Evolutionary conservation across 768 basidiomycete species (phyloP).

Genomic region (Mycena chlorophos): DNA sequence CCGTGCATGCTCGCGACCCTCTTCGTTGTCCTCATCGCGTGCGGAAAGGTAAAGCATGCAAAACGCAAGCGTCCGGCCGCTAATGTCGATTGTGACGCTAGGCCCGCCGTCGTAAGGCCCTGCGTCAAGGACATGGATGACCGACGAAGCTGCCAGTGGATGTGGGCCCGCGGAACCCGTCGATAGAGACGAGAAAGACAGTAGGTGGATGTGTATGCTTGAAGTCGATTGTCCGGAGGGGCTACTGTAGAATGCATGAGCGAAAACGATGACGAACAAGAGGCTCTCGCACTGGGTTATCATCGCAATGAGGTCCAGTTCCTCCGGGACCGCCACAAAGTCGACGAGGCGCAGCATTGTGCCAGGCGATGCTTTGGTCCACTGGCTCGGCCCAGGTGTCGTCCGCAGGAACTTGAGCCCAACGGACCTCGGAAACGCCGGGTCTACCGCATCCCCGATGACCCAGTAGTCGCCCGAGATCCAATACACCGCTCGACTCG

Average conservation of each 20-base stretch:
- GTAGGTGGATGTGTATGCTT: not conserved
- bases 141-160: not conserved
- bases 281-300: not conserved
- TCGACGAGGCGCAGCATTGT: not conserved
- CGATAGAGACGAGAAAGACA: not conserved
- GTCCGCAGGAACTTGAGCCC: not conserved
- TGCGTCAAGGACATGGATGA: not conserved
- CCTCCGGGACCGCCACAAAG: not conserved
- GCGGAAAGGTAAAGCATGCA: not conserved
- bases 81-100: not conserved
- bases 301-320: not conserved
- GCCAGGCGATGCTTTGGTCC: not conserved
- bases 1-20: too few species aligned
- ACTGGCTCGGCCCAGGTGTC: not conserved
- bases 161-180: too few species aligned
- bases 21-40: not conserved
- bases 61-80: not conserved
- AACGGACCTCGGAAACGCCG: not conserved
- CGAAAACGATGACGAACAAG: not conserved
- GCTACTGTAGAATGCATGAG: not conserved
- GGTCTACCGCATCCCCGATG: not conserved
- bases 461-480: not conserved
- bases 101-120: not conserved
- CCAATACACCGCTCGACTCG: not conserved
- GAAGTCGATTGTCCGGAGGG: not conserved